Percentiles rank a stretch among this genome's conserved stretches.
Evolutionary conservation across 163 green algal species (phyloP).

Genomic region (Chlamydomonas reinhardtii): DNA sequence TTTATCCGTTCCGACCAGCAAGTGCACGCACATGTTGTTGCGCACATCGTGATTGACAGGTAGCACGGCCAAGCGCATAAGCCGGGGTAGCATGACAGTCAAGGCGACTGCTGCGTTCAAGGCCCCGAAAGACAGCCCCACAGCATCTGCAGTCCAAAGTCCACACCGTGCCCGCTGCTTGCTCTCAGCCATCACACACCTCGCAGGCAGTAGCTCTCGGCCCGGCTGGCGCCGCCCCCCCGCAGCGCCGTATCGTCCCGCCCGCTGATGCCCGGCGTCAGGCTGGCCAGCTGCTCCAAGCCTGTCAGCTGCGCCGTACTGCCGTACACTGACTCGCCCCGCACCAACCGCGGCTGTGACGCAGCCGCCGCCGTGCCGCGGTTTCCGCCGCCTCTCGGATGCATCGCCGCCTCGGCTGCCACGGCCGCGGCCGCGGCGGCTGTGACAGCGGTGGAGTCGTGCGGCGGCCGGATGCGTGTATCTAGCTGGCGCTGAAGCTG

Average conservation of each 20-base stretch:
- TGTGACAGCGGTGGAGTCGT: constrained; percentile 17
- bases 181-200: neutral
- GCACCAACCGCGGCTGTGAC: neutral
- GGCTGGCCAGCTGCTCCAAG: constrained; percentile 4
- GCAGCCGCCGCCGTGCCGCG: neutral
- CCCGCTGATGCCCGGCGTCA: constrained; percentile 54
- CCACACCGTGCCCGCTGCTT: no score
- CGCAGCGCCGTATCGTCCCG: neutral
- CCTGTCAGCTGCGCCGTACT: neutral
- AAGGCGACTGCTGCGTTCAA: no score
- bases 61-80: no score
- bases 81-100: no score
- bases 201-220: constrained; percentile 55
- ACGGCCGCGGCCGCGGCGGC: neutral
- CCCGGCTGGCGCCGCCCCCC: constrained; percentile 18
- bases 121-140: no score
- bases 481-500: constrained; percentile 35
- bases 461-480: constrained; percentile 13
- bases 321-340: constrained; percentile 4
- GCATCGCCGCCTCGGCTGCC: neutral
- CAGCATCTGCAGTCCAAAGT: no score
- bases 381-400: neutral
- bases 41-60: no score
- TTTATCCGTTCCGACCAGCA: no score
- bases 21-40: no score